Evolutionary conservation across 306 rosid genomes (phyloP), one percentile per base, ranked within the genome.

Genomic region (Castanea crenata): DNA sequence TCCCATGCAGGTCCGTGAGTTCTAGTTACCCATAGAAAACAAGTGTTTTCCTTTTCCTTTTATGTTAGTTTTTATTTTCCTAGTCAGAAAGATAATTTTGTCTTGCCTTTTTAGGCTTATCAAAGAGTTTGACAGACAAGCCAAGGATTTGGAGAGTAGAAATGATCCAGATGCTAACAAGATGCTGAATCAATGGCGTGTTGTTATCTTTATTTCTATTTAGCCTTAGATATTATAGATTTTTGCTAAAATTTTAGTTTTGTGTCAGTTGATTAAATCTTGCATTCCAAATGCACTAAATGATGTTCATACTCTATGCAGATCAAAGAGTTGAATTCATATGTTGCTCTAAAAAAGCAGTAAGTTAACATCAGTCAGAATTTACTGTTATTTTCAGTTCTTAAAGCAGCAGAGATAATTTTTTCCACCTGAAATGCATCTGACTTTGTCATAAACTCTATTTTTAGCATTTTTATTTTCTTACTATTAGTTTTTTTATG

Each of bases 271-370:
- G 49, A 69, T 58, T 62, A 62, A 64, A 9, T 13, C 20, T 19
- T 58, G 55, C 54, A n/a, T 76, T 49, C 29, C 68, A 71, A 73
- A 8, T 12, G 55, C 41, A 29, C 78, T 85, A 52, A 87, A 25
- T 74, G 76, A 56, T 80, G 65, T 83, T n/a, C 69, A 29, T 74
- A 64, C 81, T 70, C 55, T 34, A 18, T 88, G 94, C 98, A 95
- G 99, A 86, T 93, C 87, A 93, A 95, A 84, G 99, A 93, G 89
- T 83, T 95, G 82, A 95, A 93, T 76, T 90, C 99, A 70, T 91
- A 92, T 78, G 99, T 95, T 84, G 98, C 96, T 73, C 89, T 91
- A 61, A 95, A 95, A 85, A 95, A 89, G 62, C 91, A 92, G 98
- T 95, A 90, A 92, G 99, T 87, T 73, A 69, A 32, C 55, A 49